Conservation (phyloP, 306 rosid genomes). For the Gleditsia sinensis region DNA sequence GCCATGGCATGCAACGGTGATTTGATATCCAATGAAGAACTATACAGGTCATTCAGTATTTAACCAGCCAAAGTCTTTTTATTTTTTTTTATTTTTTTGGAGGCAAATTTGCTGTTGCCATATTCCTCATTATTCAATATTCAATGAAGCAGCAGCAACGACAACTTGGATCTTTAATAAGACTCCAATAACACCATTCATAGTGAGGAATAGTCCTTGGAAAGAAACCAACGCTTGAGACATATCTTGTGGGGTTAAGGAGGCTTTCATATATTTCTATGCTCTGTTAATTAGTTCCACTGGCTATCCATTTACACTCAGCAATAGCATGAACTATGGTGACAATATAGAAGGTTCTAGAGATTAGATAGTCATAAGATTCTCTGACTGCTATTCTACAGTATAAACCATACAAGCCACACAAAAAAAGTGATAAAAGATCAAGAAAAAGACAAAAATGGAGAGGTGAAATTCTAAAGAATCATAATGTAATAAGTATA, state of each 20-base stretch:
- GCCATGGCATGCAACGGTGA: slow-evolving; percentile 16
- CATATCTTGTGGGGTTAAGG: not conserved
- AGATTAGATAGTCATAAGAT: not conserved
- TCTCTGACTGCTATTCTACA: not conserved
- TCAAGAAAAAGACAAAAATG: slow-evolving; percentile 1
- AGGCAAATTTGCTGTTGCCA: not conserved
- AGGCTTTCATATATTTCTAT: slow-evolving; percentile 2
- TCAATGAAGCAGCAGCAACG: slow-evolving; percentile 1
- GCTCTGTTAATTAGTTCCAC: slow-evolving; percentile 1
- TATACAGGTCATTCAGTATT: not conserved
- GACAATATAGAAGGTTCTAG: slow-evolving; percentile 5
- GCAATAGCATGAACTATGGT: slow-evolving; percentile 1
- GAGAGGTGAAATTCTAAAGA: slow-evolving; percentile 10
- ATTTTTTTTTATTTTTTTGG: not conserved
- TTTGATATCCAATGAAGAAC: not conserved
- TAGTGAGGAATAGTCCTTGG: not conserved
- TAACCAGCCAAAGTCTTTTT: not conserved
- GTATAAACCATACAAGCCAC: not conserved
- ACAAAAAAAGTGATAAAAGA: not conserved
- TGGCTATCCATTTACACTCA: slow-evolving; percentile 15
- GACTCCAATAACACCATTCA: not conserved
- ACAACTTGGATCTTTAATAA: slow-evolving; percentile 9
- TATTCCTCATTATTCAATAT: not conserved
- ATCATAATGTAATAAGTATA: slow-evolving; percentile 15
- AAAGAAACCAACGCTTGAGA: not conserved